These are phyloP conservation scores for Pyrenophora seminiperda DNA, from an alignment of 2,329 filamentous ascomycete species.

Conservation along the genomic window DNA sequence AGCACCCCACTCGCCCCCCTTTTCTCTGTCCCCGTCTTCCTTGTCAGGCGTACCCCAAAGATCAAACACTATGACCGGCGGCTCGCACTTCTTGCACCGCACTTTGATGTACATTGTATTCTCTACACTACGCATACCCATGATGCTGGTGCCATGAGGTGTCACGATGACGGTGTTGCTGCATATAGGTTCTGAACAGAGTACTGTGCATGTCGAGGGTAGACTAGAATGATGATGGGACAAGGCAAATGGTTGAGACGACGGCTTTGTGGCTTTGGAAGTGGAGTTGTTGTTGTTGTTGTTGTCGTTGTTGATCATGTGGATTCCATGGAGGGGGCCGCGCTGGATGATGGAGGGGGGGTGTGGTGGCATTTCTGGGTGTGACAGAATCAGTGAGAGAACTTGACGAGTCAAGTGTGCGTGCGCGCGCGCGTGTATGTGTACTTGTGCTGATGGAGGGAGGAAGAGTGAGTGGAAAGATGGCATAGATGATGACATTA, in stretches of 20 bases:
- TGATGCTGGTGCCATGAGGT: not conserved
- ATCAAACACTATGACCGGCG: not conserved
- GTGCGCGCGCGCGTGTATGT: too few species aligned
- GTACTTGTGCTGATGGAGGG: too few species aligned
- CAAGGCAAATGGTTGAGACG: too few species aligned
- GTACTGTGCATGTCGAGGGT: not conserved
- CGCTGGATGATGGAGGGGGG: constrained; percentile 1
- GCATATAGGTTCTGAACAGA: constrained; percentile 2
- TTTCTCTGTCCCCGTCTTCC: not conserved
- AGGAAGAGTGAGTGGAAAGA: too few species aligned
- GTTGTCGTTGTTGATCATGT: not conserved
- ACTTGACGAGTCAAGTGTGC: too few species aligned
- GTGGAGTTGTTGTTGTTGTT: too few species aligned
- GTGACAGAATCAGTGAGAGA: too few species aligned
- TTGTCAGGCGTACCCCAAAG: not conserved
- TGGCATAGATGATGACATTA: too few species aligned
- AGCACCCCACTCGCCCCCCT: not conserved
- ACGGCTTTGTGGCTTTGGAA: too few species aligned
- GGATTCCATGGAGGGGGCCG: constrained; percentile 7
- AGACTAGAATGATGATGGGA: too few species aligned
- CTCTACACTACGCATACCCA: not conserved
- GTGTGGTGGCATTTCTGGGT: too few species aligned
- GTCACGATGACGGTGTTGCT: not conserved
- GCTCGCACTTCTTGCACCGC: constrained; percentile 8
- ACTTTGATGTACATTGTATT: not conserved